Evolutionary conservation across 495 filamentous ascomycete genomes (phyloP).

Genomic region (Bryoglossum gracile): DNA sequence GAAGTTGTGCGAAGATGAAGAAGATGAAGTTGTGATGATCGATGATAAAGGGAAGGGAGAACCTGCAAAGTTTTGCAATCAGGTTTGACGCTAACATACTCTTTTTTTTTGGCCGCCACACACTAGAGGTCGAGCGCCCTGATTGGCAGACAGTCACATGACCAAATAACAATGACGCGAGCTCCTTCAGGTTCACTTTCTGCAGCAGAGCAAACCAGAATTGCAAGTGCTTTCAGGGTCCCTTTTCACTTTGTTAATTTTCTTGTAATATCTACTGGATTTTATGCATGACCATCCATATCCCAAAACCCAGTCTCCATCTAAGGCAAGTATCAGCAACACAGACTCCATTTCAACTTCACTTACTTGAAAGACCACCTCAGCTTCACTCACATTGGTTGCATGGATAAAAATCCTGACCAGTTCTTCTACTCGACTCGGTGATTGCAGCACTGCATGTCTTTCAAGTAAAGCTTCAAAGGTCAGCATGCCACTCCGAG

Average conservation of each 20-base stretch:
- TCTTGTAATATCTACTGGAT: too few relatives aligned
- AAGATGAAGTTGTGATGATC: constrained; percentile 6
- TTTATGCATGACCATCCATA: constrained; percentile 46
- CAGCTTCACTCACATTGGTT: constrained; percentile 61
- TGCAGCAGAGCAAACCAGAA: too few relatives aligned
- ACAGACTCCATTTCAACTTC: constrained; percentile 1
- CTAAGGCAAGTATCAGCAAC: constrained; percentile 35
- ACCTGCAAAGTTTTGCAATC: too few relatives aligned
- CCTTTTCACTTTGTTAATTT: too few relatives aligned
- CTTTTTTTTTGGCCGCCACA: too few relatives aligned
- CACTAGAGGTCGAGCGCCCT: too few relatives aligned
- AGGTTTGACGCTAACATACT: too few relatives aligned
- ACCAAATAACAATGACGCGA: too few relatives aligned
- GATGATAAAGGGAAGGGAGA: constrained; percentile 1
- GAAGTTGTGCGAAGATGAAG: constrained; percentile 9
- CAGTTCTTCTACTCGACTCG: constrained; percentile 69
- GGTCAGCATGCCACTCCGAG: background rate
- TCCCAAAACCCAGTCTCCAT: constrained; percentile 89
- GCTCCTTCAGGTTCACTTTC: too few relatives aligned
- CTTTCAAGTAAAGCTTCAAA: constrained; percentile 59
- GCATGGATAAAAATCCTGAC: constrained; percentile 78
- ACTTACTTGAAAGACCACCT: too few relatives aligned
- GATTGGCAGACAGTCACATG: too few relatives aligned
- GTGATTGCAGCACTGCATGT: constrained; percentile 61
- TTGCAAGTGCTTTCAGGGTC: too few relatives aligned